Percentiles rank a stretch among this genome's conserved stretches.
These are phyloP conservation scores for Trypanosoma rangeli DNA, from an alignment of 208 protist species.

Conservation along the genomic window DNA sequence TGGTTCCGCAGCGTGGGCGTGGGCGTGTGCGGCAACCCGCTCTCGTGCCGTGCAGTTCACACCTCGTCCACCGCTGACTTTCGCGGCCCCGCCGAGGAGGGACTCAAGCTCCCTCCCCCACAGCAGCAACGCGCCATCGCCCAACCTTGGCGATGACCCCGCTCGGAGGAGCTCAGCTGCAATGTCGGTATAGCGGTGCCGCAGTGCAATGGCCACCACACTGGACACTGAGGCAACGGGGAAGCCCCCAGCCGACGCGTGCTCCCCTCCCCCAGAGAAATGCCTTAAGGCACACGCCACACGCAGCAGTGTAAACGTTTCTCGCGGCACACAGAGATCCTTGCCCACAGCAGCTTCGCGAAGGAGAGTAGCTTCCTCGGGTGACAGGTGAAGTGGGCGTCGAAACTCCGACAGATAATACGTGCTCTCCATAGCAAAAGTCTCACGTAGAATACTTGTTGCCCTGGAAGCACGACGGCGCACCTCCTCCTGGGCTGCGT, in stretches of 20 bases:
- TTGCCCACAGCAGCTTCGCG: background rate
- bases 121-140: slow-evolving; percentile 10
- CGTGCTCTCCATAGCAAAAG: slow-evolving; percentile 10
- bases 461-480: background rate
- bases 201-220: slow-evolving; percentile 9
- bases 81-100: background rate
- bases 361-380: background rate
- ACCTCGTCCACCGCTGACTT: background rate
- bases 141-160: slow-evolving; percentile 4
- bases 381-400: background rate
- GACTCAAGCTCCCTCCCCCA: slow-evolving; percentile 17
- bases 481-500: slow-evolving; percentile 9
- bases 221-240: slow-evolving; percentile 16
- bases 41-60: background rate
- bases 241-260: background rate
- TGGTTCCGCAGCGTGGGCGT: slow-evolving; percentile 6
- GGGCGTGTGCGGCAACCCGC: background rate
- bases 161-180: slow-evolving; percentile 25
- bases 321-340: slow-evolving; percentile 11
- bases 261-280: background rate
- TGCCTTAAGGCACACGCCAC: slow-evolving; percentile 17
- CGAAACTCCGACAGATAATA: slow-evolving; percentile 19
- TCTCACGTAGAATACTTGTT: slow-evolving; percentile 1
- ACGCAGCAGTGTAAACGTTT: slow-evolving; percentile 13
- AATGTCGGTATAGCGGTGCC: slow-evolving; percentile 21